These are phyloP conservation scores for Boletus mariae DNA, from an alignment of 1,284 basidiomycete species.

Conservation along the genomic window DNA sequence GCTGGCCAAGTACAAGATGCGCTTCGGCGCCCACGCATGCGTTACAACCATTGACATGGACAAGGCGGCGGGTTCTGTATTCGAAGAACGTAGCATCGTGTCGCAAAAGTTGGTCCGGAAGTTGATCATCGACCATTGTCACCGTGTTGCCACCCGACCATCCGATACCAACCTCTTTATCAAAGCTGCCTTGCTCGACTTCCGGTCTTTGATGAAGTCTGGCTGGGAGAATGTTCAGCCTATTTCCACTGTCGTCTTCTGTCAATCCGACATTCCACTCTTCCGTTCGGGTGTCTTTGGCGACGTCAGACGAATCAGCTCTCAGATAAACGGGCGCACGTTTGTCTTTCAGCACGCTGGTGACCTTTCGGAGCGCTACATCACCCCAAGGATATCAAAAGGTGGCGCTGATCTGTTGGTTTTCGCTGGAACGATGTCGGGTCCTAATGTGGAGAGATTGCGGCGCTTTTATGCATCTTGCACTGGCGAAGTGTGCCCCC, in stretches of 20 bases:
- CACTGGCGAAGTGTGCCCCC: conserved; percentile 24
- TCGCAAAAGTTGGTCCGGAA: conserved; percentile 21
- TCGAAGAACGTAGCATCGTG: conserved; percentile 15
- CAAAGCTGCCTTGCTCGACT: conserved; percentile 25
- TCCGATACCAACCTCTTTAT: conserved; percentile 23
- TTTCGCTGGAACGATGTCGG: conserved; percentile 17
- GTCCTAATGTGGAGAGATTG: conserved; percentile 13
- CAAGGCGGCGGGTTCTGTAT: conserved; percentile 16
- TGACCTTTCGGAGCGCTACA: conserved; percentile 14
- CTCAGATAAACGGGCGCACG: conserved; percentile 25
- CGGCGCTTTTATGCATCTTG: conserved; percentile 18
- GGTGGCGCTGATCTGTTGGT: conserved; percentile 26
- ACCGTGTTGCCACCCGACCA: conserved; percentile 8
- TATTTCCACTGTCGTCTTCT: conserved; percentile 20
- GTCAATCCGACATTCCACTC: conserved; percentile 17
- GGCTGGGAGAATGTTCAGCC: conserved; percentile 27
- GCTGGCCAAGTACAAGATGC: conserved; percentile 25
- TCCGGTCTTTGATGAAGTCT: conserved; percentile 25
- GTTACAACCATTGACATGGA: conserved; percentile 29
- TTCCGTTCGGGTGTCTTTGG: conserved; percentile 20
- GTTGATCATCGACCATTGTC: conserved; percentile 22
- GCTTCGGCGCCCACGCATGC: conserved; percentile 32
- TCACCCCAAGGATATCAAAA: conserved; percentile 19
- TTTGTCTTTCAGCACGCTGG: conserved; percentile 24
- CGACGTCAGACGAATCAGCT: conserved; percentile 17